Base-by-base conservation (phyloP, 305 asterid species). In the Striga hermonthica region DNA sequence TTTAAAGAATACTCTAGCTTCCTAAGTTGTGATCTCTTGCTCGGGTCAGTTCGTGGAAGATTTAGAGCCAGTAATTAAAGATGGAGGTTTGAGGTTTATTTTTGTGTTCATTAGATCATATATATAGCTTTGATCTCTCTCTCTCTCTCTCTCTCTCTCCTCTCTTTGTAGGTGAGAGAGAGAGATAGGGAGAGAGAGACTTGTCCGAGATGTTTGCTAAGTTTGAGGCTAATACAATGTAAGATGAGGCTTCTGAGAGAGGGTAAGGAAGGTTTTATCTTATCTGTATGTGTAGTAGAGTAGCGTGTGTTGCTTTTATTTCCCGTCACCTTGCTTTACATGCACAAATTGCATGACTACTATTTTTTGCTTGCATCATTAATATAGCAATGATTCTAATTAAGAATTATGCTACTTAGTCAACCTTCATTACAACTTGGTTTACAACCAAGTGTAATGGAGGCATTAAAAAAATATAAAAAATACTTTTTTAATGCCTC, bases 31-130 rank as follows among this genome's bases (percentile, higher is more conserved):
- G 38, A 52, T 76, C 65, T 71, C 44, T 71, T 56, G 57, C 44
- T 71, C 53, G 57, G 70, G 78, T 67, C 43, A 65, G 68, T 53
- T 65, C 57, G 35, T 12, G 7, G 13, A 78, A 60, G 74, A 75
- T 69, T 78, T 71, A 66, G 69, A 78, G 73, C 69, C 75, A 75
- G 67, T 41, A 22, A 22, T 22, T 22, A 22, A 52, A 44, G 64
- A 49, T 13, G 72, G 67, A 69, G 55, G 77, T 78, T 84, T 44
- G 68, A 76, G 65, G 73, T 76, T 66, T 72, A 64, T 73, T 15
- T 62, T 64, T 69, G 77, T 78, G 81, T 85, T 67, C 59, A 64
- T 65, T 57, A 55, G 53, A 50, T 11, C 49, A 38, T 53, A 40
- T 70, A 28, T 35, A 48, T 11, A 31, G 72, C 7, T 36, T 36